Conservation (phyloP, 2,329 filamentous ascomycete species). For the Penicillium sp. region DNA sequence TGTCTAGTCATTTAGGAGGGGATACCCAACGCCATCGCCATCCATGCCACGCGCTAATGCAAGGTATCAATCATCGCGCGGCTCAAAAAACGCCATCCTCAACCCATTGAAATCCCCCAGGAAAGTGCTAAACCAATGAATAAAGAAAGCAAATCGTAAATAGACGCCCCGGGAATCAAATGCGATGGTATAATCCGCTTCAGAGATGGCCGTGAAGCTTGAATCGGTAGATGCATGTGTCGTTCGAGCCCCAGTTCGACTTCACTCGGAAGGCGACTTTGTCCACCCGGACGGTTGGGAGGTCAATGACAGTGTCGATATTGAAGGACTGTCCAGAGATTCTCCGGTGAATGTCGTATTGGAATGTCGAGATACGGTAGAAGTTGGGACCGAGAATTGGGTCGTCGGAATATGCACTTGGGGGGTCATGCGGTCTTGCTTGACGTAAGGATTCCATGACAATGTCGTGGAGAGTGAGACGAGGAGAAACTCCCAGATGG, state of each 20-base stretch:
- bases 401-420: constrained; percentile 34
- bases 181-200: background rate
- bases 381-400: constrained; percentile 32
- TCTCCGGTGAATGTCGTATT: constrained; percentile 33
- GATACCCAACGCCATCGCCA: constrained; percentile 12
- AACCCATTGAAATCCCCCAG: background rate
- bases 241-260: constrained; percentile 41
- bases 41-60: constrained; percentile 17
- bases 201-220: constrained; percentile 39
- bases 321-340: constrained; percentile 38
- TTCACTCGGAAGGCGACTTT: constrained; percentile 40
- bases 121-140: background rate
- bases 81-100: background rate
- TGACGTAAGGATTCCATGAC: constrained; percentile 30
- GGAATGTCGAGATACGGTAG: constrained; percentile 38
- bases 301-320: constrained; percentile 36
- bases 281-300: constrained; percentile 32
- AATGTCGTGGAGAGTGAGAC: constrained; percentile 25
- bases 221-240: constrained; percentile 45
- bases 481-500: constrained; percentile 1
- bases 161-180: background rate
- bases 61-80: constrained; percentile 20
- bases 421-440: constrained; percentile 28
- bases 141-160: background rate
- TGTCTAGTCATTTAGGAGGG: background rate